phyloP scores from a whole-genome alignment of 2,329 filamentous ascomycete species.

The Penicillium sp. region DNA sequence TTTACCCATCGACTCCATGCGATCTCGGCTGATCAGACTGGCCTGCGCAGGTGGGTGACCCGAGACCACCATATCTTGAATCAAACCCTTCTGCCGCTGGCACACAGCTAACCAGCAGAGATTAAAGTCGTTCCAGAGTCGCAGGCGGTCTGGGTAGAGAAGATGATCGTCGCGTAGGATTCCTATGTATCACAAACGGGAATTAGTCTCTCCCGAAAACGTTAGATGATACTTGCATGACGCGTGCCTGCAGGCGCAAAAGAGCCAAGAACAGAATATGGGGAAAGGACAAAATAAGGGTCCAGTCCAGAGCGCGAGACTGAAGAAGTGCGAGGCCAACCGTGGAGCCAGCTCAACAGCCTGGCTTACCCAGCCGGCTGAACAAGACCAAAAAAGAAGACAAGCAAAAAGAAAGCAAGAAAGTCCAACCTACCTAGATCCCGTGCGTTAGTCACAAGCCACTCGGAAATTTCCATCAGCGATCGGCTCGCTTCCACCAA shows the following conservation, averaged over 20 bases:
- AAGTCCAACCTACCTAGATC: constrained; percentile 59
- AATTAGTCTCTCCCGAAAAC: constrained; percentile 18
- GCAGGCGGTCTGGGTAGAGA: constrained; percentile 71
- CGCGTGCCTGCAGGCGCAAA: constrained; percentile 12
- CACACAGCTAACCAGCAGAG: constrained; percentile 81
- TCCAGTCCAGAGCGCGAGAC: constrained; percentile 15
- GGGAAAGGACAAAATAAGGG: constrained; percentile 9
- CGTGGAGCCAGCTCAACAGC: too few relatives aligned
- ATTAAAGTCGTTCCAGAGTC: constrained; percentile 93
- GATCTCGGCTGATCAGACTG: constrained; percentile 64
- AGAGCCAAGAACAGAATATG: neutral
- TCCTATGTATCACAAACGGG: constrained; percentile 53
- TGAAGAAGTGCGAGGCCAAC: too few relatives aligned
- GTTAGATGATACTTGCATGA: constrained; percentile 18
- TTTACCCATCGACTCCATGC: constrained; percentile 74
- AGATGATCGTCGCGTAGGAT: constrained; percentile 78
- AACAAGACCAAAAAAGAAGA: neutral
- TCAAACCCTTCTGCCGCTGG: constrained; percentile 77
- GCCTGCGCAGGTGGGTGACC: constrained; percentile 57
- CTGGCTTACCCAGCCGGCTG: neutral
- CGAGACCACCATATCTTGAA: constrained; percentile 57
- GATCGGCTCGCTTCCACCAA: constrained; percentile 59
- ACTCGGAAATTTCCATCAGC: constrained; percentile 62
- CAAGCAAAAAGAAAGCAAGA: constrained; percentile 18
- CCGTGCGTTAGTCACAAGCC: constrained; percentile 63